These are phyloP conservation scores for Zygoascus meyerae DNA, from an alignment of 1,139 yeast genomes.

Conservation along the genomic window DNA sequence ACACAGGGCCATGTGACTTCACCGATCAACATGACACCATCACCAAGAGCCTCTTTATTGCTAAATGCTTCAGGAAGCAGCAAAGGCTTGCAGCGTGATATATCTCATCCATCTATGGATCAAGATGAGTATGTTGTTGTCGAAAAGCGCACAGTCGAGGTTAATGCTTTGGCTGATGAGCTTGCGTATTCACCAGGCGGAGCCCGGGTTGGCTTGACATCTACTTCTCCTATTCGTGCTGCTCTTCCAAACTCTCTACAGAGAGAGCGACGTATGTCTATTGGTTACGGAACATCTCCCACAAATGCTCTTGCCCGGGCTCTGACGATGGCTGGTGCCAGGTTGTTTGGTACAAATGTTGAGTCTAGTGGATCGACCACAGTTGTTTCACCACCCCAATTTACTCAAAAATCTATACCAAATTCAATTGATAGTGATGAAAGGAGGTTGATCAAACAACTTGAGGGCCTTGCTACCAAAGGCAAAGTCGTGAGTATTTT, in stretches of 20 bases:
- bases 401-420: conserved; percentile 20
- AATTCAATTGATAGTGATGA: conserved; percentile 26
- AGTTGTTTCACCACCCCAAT: conserved; percentile 35
- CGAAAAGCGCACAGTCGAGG: conserved; percentile 90
- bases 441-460: conserved; percentile 40
- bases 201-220: neutral
- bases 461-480: conserved; percentile 79
- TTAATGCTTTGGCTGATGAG: conserved; percentile 91
- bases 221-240: conserved; percentile 3
- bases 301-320: conserved; percentile 87
- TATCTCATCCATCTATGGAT: conserved; percentile 2
- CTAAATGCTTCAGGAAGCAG: conserved; percentile 11
- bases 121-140: conserved; percentile 78
- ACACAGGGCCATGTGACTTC: neutral
- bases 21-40: conserved; percentile 20
- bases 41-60: conserved; percentile 26
- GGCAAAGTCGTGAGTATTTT: conserved; percentile 83
- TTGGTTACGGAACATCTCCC: conserved; percentile 57
- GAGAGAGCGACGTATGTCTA: conserved; percentile 28
- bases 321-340: conserved; percentile 77
- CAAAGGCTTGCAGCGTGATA: neutral
- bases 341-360: conserved; percentile 62
- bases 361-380: conserved; percentile 23
- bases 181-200: conserved; percentile 39
- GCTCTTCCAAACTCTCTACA: conserved; percentile 2